Percentiles rank a stretch among this genome's conserved stretches.
phyloP scores from a whole-genome alignment of 352 stramenopile genomes.

The Globisporangium camurandrum region DNA sequence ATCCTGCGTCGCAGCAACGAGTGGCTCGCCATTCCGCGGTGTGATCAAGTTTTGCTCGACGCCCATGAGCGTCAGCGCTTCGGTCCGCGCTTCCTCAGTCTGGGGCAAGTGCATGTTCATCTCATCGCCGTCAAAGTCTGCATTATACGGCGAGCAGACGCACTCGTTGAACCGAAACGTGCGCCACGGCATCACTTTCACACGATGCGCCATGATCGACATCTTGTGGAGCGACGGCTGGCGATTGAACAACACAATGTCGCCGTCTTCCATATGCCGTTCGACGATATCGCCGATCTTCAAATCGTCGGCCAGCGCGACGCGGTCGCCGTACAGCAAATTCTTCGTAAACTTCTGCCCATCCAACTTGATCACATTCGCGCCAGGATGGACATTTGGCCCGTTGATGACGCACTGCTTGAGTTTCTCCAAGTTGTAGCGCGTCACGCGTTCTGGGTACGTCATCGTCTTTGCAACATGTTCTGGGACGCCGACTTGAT shows the following conservation, averaged over 20 bases:
- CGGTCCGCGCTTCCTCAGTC: constrained; percentile 94
- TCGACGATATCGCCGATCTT: constrained; percentile 98
- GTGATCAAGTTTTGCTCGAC: constrained; percentile 98
- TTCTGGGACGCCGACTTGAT: constrained; percentile 97
- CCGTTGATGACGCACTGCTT: constrained; percentile 94
- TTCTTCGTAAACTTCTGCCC: constrained; percentile 87
- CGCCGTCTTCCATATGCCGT: constrained; percentile 96
- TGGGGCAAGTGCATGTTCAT: constrained; percentile 99
- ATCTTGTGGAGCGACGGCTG: constrained; percentile 99
- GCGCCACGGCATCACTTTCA: constrained; percentile 99
- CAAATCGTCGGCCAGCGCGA: constrained; percentile 96
- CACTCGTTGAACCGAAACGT: constrained; percentile 99
- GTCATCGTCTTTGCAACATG: constrained; percentile 98
- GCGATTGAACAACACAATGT: constrained; percentile 99
- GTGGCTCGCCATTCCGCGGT: constrained; percentile 96
- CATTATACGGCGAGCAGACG: constrained; percentile 98
- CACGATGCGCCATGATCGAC: constrained; percentile 99
- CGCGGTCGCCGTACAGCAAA: constrained; percentile 94
- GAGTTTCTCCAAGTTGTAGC: constrained; percentile 97
- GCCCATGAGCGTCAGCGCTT: constrained; percentile 98
- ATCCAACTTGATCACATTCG: constrained; percentile 97
- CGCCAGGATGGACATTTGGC: constrained; percentile 94
- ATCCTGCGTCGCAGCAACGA: constrained; percentile 99
- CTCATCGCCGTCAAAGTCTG: constrained; percentile 99
- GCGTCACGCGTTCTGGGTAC: constrained; percentile 97